Evolutionary conservation across 768 basidiomycete genomes (phyloP), one percentile per base, ranked within the genome.

Genomic region (Erythrobasidium yunnanense): DNA sequence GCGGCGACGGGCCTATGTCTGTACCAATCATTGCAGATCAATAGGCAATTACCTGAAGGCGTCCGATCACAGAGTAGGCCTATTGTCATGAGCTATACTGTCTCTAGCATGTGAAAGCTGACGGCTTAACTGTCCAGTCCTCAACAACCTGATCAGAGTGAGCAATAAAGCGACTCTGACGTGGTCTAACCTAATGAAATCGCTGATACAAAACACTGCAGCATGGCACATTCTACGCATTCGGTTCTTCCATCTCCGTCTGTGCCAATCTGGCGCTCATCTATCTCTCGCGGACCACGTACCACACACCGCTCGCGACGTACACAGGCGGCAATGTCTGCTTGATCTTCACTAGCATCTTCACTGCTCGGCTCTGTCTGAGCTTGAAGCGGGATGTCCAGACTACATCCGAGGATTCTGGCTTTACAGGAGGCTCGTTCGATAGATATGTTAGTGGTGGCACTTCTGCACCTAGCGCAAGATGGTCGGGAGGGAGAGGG

Each of bases 1-100:
- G 51, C 51, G 33, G 51, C 51, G n/a, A 52, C 51, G 33, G 51
- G 51, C 4, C n/a, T 52, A 52, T 29, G 27, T 29, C 51, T 52
- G 4, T 52, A 52, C n/a, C 29, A 52, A 52, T 27, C 51, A 52
- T 22, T 52, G 33, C 51, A 52, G 33, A 32, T 52, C 22, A 52
- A 23, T 13, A 7, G 33, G 33, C 29, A 17, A 3, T 29, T 52
- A 6, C 27, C 27, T 5, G 33, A 22, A 23, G 33, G 27, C 11
- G 33, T 52, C 27, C 29, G 33, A 52, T 52, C 51, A 4, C 29
- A 27, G 3, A 52, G 29, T 18, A 27, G 29, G 4, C n/a, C 20
- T 15, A 52, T 27, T 22, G 15, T 52, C n/a, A 52, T 52, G 5
- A 17, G n/a, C n/a, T n/a, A n/a, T n/a, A n/a, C n/a, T n/a, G n/a